A percentile compares a stretch with the other conserved stretches of the same genome.
Evolutionary conservation across 495 filamentous ascomycete species (phyloP).

Genomic region (Chaetomium fimeti): DNA sequence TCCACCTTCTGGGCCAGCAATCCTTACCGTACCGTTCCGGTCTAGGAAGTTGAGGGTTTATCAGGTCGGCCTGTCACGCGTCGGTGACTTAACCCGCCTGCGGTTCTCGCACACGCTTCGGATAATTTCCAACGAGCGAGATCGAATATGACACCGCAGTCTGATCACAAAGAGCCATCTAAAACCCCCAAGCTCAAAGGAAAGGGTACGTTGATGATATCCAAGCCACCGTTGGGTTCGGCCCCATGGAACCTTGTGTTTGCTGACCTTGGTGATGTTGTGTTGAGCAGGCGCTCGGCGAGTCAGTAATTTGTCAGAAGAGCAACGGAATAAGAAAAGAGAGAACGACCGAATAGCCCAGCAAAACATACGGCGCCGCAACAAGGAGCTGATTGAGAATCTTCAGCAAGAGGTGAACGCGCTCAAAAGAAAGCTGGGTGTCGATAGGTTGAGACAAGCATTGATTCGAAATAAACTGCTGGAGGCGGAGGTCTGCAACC

Average conservation of each 20-base stretch:
- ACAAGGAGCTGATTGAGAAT: slow-evolving; percentile 74
- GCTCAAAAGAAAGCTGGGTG: slow-evolving; percentile 39
- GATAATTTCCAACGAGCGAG: too few relatives aligned
- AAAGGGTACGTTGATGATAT: slow-evolving; percentile 5
- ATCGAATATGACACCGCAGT: slow-evolving; percentile 24
- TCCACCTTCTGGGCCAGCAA: slow-evolving; percentile 20
- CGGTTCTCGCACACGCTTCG: too few relatives aligned
- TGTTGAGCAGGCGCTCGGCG: slow-evolving; percentile 56
- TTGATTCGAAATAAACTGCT: slow-evolving; percentile 41
- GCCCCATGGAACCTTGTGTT: neutral
- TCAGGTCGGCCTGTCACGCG: neutral
- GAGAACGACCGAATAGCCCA: slow-evolving; percentile 90
- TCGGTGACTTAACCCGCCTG: too few relatives aligned
- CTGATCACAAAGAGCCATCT: slow-evolving; percentile 30
- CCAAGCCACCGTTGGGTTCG: neutral
- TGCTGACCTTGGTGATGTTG: neutral
- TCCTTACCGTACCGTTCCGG: slow-evolving; percentile 10
- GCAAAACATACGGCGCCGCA: slow-evolving; percentile 78
- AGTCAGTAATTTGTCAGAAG: slow-evolving; percentile 69
- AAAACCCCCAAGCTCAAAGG: slow-evolving; percentile 42
- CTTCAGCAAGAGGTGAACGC: slow-evolving; percentile 71
- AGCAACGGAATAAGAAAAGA: slow-evolving; percentile 73
- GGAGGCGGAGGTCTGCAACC: slow-evolving; percentile 37
- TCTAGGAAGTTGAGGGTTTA: neutral
- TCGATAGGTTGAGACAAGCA: slow-evolving; percentile 39